These are phyloP conservation scores for Boehmeria nivea DNA, from an alignment of 306 rosid species.

Conservation along the genomic window DNA sequence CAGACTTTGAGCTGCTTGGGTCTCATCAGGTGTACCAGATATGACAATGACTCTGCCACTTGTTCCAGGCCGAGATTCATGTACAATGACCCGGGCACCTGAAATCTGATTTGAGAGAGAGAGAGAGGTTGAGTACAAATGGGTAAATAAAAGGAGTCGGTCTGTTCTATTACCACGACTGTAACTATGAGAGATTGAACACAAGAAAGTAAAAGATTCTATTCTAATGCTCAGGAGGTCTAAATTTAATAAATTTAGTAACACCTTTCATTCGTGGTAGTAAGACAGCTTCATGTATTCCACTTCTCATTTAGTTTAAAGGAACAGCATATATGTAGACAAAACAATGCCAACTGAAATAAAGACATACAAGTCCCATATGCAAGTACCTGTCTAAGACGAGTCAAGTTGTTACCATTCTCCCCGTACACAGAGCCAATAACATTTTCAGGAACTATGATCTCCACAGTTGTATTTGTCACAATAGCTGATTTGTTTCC, in stretches of 20 bases:
- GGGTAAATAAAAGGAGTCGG: not conserved
- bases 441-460: conserved; percentile 81
- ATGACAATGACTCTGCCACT: conserved; percentile 66
- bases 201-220: no score
- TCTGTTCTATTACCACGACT: no score
- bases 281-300: no score
- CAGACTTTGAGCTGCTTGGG: conserved; percentile 95
- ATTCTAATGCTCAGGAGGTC: no score
- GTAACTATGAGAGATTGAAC: no score
- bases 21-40: conserved; percentile 94
- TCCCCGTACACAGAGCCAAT: conserved; percentile 85
- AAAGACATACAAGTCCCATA: not conserved
- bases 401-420: conserved; percentile 76
- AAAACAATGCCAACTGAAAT: no score
- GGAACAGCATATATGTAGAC: no score
- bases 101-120: conserved; percentile 52
- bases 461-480: conserved; percentile 87
- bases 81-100: conserved; percentile 82
- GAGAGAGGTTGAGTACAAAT: not conserved
- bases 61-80: conserved; percentile 67
- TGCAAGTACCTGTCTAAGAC: conserved; percentile 78
- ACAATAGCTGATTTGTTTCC: conserved; percentile 89
- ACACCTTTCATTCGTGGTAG: no score
- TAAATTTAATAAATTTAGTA: no score
- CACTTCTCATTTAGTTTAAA: no score